A percentile compares a stretch with the other conserved stretches of the same genome.
These are phyloP conservation scores for Coemansia sp. DNA, from an alignment of 192 early-diverging fungal species.

Conservation along the genomic window DNA sequence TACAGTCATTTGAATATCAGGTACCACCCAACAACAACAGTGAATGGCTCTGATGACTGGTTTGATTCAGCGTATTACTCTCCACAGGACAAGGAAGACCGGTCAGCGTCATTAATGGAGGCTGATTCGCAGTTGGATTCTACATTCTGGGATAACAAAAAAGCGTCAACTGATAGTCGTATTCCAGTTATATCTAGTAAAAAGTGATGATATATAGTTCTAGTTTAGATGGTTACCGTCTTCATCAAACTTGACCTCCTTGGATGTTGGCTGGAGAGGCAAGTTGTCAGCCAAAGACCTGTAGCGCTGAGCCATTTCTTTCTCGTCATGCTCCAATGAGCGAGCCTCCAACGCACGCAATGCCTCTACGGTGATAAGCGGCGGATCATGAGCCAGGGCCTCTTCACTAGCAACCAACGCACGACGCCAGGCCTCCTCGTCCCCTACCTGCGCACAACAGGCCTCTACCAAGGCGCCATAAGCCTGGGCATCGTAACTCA, in stretches of 20 bases:
- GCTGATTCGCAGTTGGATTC: slow-evolving; percentile 38
- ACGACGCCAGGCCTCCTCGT: slow-evolving; percentile 50
- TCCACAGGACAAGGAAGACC: slow-evolving; percentile 14
- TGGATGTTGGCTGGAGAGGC: slow-evolving; percentile 9
- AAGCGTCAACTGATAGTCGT: background rate
- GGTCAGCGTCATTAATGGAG: slow-evolving; percentile 38
- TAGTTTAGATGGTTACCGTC: slow-evolving; percentile 16
- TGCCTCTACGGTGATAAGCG: slow-evolving; percentile 36
- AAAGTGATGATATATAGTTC: background rate
- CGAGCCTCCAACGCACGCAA: slow-evolving; percentile 29
- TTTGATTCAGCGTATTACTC: slow-evolving; percentile 43
- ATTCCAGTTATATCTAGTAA: background rate
- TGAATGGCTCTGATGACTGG: slow-evolving; percentile 37
- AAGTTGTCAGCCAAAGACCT: slow-evolving; percentile 12
- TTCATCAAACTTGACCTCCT: slow-evolving; percentile 17
- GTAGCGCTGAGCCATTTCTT: slow-evolving; percentile 51
- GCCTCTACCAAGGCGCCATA: slow-evolving; percentile 54
- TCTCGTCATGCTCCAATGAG: slow-evolving; percentile 25
- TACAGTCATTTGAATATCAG: slow-evolving; percentile 46
- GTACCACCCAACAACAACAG: slow-evolving; percentile 41
- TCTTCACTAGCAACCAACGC: slow-evolving; percentile 45
- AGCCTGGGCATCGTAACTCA: slow-evolving; percentile 22
- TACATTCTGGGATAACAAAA: slow-evolving; percentile 9
- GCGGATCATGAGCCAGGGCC: slow-evolving; percentile 19
- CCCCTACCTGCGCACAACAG: slow-evolving; percentile 29